A percentile compares a stretch with the other conserved stretches of the same genome.
phyloP scores from a whole-genome alignment of 2,329 filamentous ascomycete species.

The Taxawa tesnikishii region DNA sequence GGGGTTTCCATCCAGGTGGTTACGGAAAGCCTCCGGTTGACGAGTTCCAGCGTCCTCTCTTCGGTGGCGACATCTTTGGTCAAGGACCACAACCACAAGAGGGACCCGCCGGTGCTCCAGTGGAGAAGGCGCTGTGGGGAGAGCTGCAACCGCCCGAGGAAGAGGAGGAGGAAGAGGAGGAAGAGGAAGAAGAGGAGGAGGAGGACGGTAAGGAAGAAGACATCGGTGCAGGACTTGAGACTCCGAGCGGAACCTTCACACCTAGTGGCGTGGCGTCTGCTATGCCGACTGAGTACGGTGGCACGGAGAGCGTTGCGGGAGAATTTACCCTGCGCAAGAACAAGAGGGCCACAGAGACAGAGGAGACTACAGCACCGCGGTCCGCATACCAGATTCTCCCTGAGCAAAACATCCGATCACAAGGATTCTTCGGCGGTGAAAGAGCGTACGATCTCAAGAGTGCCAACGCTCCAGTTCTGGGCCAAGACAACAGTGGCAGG shows the following conservation, averaged over 20 bases:
- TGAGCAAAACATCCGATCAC: slow-evolving; percentile 71
- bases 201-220: slow-evolving; percentile 65
- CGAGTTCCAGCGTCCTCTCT: slow-evolving; percentile 81
- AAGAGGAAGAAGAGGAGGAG: slow-evolving; percentile 50
- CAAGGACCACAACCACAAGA: slow-evolving; percentile 52
- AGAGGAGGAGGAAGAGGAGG: slow-evolving; percentile 54
- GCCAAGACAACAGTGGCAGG: slow-evolving; percentile 64
- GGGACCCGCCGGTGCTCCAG: slow-evolving; percentile 51
- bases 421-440: slow-evolving; percentile 94
- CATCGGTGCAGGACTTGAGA: slow-evolving; percentile 54
- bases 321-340: slow-evolving; percentile 89
- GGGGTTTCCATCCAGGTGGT: slow-evolving; percentile 91
- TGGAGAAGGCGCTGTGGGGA: slow-evolving; percentile 85
- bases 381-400: slow-evolving; percentile 83
- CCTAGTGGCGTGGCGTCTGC: slow-evolving; percentile 70
- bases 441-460: slow-evolving; percentile 73
- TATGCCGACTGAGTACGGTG: slow-evolving; percentile 66
- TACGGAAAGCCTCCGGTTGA: slow-evolving; percentile 95
- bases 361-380: slow-evolving; percentile 51
- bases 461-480: slow-evolving; percentile 57
- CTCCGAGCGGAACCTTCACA: slow-evolving; percentile 38
- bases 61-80: slow-evolving; percentile 90
- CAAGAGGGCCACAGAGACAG: slow-evolving; percentile 74
- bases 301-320: slow-evolving; percentile 64
- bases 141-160: slow-evolving; percentile 73